Percentiles rank a stretch among this genome's conserved stretches.
Evolutionary conservation across 768 basidiomycete genomes (phyloP).

Genomic region (Xanthoconium stramineum): DNA sequence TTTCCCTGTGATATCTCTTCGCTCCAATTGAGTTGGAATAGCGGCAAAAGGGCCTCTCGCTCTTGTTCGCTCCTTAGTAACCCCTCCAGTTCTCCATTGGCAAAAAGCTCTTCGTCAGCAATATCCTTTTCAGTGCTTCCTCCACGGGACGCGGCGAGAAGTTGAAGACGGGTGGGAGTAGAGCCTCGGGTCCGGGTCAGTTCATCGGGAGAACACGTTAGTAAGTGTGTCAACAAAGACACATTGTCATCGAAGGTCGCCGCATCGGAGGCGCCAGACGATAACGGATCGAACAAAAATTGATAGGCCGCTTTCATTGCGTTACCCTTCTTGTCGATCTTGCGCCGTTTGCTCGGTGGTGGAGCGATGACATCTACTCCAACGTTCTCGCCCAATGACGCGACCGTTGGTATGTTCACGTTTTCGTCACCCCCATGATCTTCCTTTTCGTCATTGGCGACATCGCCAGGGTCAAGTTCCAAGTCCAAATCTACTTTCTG

Average conservation of each 20-base stretch:
- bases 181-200: constrained; percentile 24
- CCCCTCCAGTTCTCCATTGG: constrained; percentile 62
- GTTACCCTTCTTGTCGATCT: constrained; percentile 19
- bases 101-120: constrained; percentile 69
- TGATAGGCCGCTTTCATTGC: constrained; percentile 46
- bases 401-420: constrained; percentile 7
- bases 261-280: constrained; percentile 23
- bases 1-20: constrained; percentile 29
- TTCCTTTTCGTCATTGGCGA: constrained; percentile 33
- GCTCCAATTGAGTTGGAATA: constrained; percentile 38
- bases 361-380: not conserved
- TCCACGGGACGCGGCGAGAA: constrained; percentile 56
- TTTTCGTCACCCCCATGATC: constrained; percentile 25
- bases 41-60: constrained; percentile 37
- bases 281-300: constrained; percentile 60
- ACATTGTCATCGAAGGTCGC: constrained; percentile 11
- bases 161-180: constrained; percentile 62
- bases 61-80: constrained; percentile 55
- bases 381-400: constrained; percentile 1
- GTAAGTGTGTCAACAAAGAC: constrained; percentile 50
- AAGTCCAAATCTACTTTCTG: constrained; percentile 38
- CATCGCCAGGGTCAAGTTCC: constrained; percentile 32
- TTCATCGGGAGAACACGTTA: constrained; percentile 41
- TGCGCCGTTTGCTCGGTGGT: constrained; percentile 32
- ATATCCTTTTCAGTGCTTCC: constrained; percentile 50